These are phyloP conservation scores for Yamadazyma spencermartinsiae DNA, from an alignment of 1,139 yeast species.

Conservation along the genomic window DNA sequence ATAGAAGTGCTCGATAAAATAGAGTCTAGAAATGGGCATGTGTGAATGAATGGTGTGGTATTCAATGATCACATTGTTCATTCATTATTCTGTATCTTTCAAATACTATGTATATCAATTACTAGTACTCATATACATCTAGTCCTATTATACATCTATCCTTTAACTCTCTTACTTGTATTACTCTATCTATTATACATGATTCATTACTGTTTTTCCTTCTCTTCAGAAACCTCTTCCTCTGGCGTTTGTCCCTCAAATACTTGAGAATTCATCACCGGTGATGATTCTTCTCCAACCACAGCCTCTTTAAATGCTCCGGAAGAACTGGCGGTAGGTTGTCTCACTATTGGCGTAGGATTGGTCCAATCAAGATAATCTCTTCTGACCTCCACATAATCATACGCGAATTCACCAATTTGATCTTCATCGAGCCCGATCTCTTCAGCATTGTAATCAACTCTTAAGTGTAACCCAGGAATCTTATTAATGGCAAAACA, in stretches of 20 bases:
- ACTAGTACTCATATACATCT: no score
- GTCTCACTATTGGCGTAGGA: constrained; percentile 9
- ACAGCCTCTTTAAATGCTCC: background rate
- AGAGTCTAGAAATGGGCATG: no score
- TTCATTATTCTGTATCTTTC: no score
- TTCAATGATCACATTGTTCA: no score
- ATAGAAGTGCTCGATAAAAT: no score
- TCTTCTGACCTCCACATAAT: constrained; percentile 94
- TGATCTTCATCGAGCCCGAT: constrained; percentile 95
- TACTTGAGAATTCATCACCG: constrained; percentile 3
- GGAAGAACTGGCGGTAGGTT: background rate
- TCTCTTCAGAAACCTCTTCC: background rate
- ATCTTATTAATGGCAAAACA: constrained; percentile 73
- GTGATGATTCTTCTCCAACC: background rate
- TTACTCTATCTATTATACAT: background rate
- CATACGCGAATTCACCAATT: constrained; percentile 97
- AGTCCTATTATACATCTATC: background rate
- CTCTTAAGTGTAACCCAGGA: constrained; percentile 82
- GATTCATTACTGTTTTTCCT: background rate
- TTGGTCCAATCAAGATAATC: constrained; percentile 73
- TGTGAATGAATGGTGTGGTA: no score
- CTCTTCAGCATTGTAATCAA: constrained; percentile 82
- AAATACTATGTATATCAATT: no score
- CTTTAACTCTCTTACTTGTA: background rate
- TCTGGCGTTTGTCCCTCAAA: constrained; percentile 5